These are phyloP conservation scores for Neodidymelliopsis sp. DNA, from an alignment of 2,329 filamentous ascomycete species.

Conservation along the genomic window DNA sequence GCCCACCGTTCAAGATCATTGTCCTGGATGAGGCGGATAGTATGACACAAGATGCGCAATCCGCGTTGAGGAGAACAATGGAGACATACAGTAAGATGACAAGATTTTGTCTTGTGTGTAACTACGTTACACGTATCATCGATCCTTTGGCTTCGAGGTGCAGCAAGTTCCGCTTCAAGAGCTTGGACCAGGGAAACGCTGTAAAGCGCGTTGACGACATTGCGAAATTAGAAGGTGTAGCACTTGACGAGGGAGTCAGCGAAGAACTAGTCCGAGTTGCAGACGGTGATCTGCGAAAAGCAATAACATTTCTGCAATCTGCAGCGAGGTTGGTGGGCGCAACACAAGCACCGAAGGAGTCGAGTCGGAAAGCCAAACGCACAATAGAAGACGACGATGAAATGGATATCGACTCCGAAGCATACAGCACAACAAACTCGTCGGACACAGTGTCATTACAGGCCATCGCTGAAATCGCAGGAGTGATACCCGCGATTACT, in stretches of 20 bases:
- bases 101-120: constrained; percentile 95
- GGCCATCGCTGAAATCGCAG: constrained; percentile 92
- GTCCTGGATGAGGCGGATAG: constrained; percentile 97
- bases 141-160: constrained; percentile 93
- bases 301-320: constrained; percentile 95
- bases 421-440: constrained; percentile 18
- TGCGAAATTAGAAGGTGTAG: constrained; percentile 78
- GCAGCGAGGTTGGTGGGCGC: constrained; percentile 88
- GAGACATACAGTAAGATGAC: constrained; percentile 98
- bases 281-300: constrained; percentile 93
- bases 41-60: constrained; percentile 98
- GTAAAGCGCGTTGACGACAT: constrained; percentile 82
- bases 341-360: constrained; percentile 30
- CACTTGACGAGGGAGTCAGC: constrained; percentile 77
- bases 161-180: constrained; percentile 98
- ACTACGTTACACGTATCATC: constrained; percentile 98
- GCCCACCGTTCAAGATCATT: constrained; percentile 98
- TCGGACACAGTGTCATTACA: constrained; percentile 65
- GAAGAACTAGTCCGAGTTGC: constrained; percentile 86
- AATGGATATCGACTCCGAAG: constrained; percentile 54
- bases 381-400: constrained; percentile 58
- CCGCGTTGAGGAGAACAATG: constrained; percentile 92
- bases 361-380: constrained; percentile 54
- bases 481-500: constrained; percentile 82
- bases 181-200: constrained; percentile 85